A percentile compares a stretch with the other conserved stretches of the same genome.
phyloP scores from a whole-genome alignment of 2,329 filamentous ascomycete species.

The Ophiostoma australiae region DNA sequence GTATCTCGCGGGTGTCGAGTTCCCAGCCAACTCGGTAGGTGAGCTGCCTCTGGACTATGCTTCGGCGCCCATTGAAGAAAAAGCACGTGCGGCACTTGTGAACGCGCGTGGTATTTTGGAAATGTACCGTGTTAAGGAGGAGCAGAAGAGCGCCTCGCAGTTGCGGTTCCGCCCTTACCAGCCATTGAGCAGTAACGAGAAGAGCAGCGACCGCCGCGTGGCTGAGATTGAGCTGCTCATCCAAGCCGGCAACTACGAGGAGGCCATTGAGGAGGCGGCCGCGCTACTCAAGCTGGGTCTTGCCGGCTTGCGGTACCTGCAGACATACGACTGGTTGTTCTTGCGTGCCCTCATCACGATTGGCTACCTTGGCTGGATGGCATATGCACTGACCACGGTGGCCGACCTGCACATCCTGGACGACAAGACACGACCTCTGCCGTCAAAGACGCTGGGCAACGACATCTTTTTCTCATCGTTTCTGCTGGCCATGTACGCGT shows the following conservation, averaged over 20 bases:
- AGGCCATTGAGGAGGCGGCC: conserved; percentile 74
- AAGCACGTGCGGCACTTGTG: conserved; percentile 76
- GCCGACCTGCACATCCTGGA: conserved; percentile 83
- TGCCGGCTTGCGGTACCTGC: conserved; percentile 82
- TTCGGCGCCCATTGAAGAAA: conserved; percentile 64
- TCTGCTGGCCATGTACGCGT: conserved; percentile 70
- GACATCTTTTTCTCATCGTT: conserved; percentile 67
- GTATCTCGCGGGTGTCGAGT: conserved; percentile 80
- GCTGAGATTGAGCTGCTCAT: conserved; percentile 65
- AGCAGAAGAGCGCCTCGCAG: conserved; percentile 69
- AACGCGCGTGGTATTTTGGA: conserved; percentile 87
- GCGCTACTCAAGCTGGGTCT: conserved; percentile 72
- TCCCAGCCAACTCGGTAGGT: conserved; percentile 93
- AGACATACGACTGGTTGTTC: conserved; percentile 98
- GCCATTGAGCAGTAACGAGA: conserved; percentile 55
- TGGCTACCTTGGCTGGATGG: conserved; percentile 94
- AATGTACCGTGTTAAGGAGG: conserved; percentile 94
- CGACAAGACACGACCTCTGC: conserved; percentile 56
- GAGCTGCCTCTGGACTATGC: conserved; percentile 83
- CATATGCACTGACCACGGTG: conserved; percentile 83
- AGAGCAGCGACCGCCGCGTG: conserved; percentile 53
- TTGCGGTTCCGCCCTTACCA: conserved; percentile 73
- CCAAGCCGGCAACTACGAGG: conserved; percentile 58
- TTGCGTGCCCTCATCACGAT: conserved; percentile 79
- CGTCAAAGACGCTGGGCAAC: conserved; percentile 57